Base-by-base conservation (phyloP, 371 early-diverging fungal species). In the Mucor velutinosus region DNA sequence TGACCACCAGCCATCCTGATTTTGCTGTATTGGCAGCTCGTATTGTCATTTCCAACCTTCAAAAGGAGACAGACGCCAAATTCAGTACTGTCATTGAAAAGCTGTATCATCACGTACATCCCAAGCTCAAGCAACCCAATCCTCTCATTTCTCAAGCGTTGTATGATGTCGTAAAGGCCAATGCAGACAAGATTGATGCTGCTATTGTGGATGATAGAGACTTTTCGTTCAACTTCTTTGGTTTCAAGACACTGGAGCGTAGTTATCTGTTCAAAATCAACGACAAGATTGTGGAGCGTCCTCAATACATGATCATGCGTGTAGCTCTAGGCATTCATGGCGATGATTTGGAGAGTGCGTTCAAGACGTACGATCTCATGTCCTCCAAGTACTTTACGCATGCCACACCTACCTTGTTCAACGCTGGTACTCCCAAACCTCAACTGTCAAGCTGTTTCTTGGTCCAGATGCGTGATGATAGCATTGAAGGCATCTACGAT, bases 241-340 rank as follows among this genome's bases (percentile, higher is more conserved):
- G 99, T 11, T 96, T 99, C 88, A 98, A 98, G 84, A 99, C 99
- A 1, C 89, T 99, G 21, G 96, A 97, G 78, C 93, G 97, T 30
- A 94, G 95, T 30, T 99, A 99, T 76, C 86, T 99, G 49, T 82
- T 99, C 64, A 88, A 92, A 67, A 90, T 97, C 75, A 87, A 94
- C 65, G 90, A 92, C 43, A 84, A 87, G 69, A 77, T 78, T 25
- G 95, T 95, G 3, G 99, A 99, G 79, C 89, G 99, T 27, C 99
- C 99, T 30, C 99, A 99, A 80, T 99, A 99, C 81, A 88, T 99
- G 93, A 84, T 99, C 67, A 99, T 99, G 99, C 93, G 99, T 73
- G 99, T 99, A 6, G 88, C 99, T 30, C 87, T 99, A 65, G 99
- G 99, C 37, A 98, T 99, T 73, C 99, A 99, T 72, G 95, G 93